Base-by-base conservation (phyloP, 352 stramenopile genomes). In the Pythium scleroteichum region DNA sequence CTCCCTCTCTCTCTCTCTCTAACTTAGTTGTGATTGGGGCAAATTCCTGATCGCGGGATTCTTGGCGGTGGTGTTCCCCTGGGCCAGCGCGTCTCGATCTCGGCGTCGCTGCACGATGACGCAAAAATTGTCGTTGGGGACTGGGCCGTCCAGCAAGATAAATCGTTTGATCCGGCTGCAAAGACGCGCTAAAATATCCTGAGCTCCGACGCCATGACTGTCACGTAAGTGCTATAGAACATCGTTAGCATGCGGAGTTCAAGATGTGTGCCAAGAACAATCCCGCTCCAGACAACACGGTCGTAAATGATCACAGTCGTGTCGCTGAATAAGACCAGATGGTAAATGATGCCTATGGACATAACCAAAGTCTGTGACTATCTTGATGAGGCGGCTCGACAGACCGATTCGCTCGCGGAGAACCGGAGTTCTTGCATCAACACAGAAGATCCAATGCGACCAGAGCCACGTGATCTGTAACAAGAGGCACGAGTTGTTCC, bases 151-250 rank as follows among this genome's bases (percentile, higher is more conserved):
- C 1, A 65, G 32, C 32, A 70, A 48, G 17, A 64, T 51, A 65
- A 48, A 17, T 56, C 55, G 20, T 54, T 4, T 2, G 20, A 5
- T 9, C 27, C 44, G 0, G 58, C 58, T 1, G 33, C 13, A 19
- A 50, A 35, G 1, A 70, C 23, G 1, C 53, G 49, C 54, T 51
- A 70, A 3, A 58, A 9, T 5, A 70, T 20, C 0, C 63, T 50
- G 29, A 70, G 13, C 4, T 49, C 26, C 42, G 32, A 62, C 2
- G 42, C 55, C 26, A 62, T 41, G 19, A 62, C 38, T 1, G 55
- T 65, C 33, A 62, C 54, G 27, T 62, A 62, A 33, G 39, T 41
- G 35, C 62, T 69, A 44, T 62, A 69, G 22, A 69, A 69, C 1
- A 33, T 53, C 0, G 49, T 2, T 2, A 69, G 54, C 49, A 69